Evolutionary conservation across 257 asterid genomes (phyloP).

Genomic region (Striga asiatica): DNA sequence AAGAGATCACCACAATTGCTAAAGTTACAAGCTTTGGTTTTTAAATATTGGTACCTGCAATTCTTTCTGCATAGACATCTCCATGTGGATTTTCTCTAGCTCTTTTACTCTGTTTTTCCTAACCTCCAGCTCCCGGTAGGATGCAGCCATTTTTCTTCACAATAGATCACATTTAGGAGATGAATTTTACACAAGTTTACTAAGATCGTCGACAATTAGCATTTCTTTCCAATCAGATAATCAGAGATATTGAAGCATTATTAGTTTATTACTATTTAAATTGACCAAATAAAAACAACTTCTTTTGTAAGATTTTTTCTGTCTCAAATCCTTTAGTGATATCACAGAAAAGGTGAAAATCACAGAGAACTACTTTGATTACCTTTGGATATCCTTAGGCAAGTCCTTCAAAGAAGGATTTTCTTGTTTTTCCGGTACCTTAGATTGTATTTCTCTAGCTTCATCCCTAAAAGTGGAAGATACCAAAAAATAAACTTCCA

Average conservation of each 20-base stretch:
- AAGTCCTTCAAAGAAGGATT: slow-evolving; percentile 17
- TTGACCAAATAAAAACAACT: too few relatives aligned
- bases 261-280: too few relatives aligned
- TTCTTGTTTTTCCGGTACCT: slow-evolving; percentile 21
- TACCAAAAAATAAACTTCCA: too few relatives aligned
- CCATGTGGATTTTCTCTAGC: slow-evolving; percentile 60
- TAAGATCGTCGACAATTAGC: too few relatives aligned
- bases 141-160: slow-evolving; percentile 51
- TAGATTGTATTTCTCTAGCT: slow-evolving; percentile 48
- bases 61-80: slow-evolving; percentile 82
- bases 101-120: slow-evolving; percentile 57
- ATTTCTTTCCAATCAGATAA: too few relatives aligned
- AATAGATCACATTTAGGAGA: neutral
- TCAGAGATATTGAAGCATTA: too few relatives aligned
- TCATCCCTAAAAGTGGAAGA: slow-evolving; percentile 76
- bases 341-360: too few relatives aligned
- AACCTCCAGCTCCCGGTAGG: slow-evolving; percentile 68
- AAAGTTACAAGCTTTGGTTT: neutral
- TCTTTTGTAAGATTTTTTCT: too few relatives aligned
- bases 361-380: neutral
- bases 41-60: slow-evolving; percentile 40
- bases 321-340: too few relatives aligned
- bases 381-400: slow-evolving; percentile 54
- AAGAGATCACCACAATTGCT: too few relatives aligned
- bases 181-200: neutral